These are phyloP conservation scores for Fusarium sororula DNA, from an alignment of 2,329 filamentous ascomycete genomes.

Conservation along the genomic window DNA sequence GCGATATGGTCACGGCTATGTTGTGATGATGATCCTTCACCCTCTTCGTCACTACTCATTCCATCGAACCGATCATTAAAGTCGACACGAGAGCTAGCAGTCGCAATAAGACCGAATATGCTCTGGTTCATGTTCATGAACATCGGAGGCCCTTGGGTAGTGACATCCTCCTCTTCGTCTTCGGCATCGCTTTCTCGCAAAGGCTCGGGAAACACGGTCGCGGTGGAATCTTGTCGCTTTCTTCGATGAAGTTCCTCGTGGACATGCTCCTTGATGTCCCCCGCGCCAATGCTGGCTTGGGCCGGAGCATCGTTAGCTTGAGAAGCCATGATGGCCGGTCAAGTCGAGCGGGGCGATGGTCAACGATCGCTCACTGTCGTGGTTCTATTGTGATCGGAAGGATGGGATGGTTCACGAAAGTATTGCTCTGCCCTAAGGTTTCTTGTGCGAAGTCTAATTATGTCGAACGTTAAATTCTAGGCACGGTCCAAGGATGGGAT, in stretches of 20 bases:
- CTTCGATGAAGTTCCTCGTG: conserved; percentile 58
- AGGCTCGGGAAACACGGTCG: conserved; percentile 60
- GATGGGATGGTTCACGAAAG: background rate
- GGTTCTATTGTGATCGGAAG: background rate
- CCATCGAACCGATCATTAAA: conserved; percentile 83
- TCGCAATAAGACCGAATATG: conserved; percentile 91
- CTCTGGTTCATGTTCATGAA: conserved; percentile 89
- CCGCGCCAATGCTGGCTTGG: conserved; percentile 44
- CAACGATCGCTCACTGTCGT: background rate
- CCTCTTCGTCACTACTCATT: conserved; percentile 84
- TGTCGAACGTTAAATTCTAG: background rate
- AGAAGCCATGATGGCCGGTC: conserved; percentile 30
- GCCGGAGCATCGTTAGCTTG: conserved; percentile 27
- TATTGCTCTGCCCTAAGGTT: background rate
- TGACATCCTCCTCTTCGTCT: conserved; percentile 60
- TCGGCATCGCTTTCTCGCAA: conserved; percentile 60
- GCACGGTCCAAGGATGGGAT: background rate
- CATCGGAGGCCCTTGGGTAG: conserved; percentile 57
- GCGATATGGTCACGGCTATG: conserved; percentile 56
- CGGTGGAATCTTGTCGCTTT: conserved; percentile 49
- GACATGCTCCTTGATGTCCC: conserved; percentile 51
- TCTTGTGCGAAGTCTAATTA: background rate
- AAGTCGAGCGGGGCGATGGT: conserved; percentile 18
- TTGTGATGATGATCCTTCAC: conserved; percentile 60
- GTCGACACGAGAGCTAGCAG: conserved; percentile 83